Evolutionary conservation across 495 filamentous ascomycete genomes (phyloP).

Genomic region (Talaromyces adpressus): DNA sequence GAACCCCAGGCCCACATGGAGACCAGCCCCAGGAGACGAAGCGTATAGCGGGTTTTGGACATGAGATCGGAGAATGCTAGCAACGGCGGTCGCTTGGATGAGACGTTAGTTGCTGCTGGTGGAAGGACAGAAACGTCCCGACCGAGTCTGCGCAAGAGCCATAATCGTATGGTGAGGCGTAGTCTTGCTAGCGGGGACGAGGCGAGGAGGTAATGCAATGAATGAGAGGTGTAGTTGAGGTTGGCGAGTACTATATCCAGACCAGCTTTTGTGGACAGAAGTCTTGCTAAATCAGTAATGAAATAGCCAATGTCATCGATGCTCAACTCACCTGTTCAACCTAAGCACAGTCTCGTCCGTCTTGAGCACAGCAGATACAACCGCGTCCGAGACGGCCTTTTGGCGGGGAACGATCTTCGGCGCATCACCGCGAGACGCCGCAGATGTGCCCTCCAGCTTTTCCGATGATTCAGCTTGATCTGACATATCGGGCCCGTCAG

Average conservation of each 20-base stretch:
- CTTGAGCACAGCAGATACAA: conserved; percentile 24
- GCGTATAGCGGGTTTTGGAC: conserved; percentile 67
- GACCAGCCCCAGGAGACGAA: conserved; percentile 73
- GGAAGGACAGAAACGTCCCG: conserved; percentile 17
- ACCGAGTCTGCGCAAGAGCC: conserved; percentile 33
- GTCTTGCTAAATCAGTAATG: conserved; percentile 11
- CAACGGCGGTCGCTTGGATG: conserved; percentile 29
- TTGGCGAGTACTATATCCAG: conserved; percentile 31
- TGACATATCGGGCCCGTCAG: neutral
- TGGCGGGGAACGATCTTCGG: conserved; percentile 1
- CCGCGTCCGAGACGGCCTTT: conserved; percentile 17
- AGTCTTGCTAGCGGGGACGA: conserved; percentile 32
- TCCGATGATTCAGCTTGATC: conserved; percentile 6
- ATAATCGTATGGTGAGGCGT: conserved; percentile 26
- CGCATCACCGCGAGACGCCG: neutral
- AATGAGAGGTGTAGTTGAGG: conserved; percentile 31
- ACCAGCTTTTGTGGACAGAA: conserved; percentile 27
- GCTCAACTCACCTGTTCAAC: conserved; percentile 24
- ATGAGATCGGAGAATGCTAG: conserved; percentile 46
- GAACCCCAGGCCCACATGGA: conserved; percentile 70
- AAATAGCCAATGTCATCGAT: no score
- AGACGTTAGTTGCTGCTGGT: conserved; percentile 10
- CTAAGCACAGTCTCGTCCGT: conserved; percentile 30
- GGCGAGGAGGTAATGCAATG: conserved; percentile 32
- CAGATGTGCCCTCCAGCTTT: conserved; percentile 19